Evolutionary conservation across 1,284 basidiomycete genomes (phyloP), one percentile per base, ranked within the genome.

Genomic region (Irpex sp.): DNA sequence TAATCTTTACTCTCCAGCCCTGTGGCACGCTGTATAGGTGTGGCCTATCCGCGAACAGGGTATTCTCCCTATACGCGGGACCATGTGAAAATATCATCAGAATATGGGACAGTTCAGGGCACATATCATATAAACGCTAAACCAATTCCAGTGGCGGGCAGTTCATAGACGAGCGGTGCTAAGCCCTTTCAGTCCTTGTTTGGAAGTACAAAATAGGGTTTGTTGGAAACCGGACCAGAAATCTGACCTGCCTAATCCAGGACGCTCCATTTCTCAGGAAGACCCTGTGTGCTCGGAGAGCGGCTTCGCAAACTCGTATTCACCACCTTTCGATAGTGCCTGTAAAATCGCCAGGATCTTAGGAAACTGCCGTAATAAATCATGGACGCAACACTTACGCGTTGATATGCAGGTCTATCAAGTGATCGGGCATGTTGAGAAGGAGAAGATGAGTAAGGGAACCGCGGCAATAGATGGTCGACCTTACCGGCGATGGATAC

Each of bases 261-360:
- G 17, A 19, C n/a, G 17, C 21, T 19, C n/a, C 49, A 52, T 52
- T 52, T 26, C 49, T 36, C 21, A 31, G 5, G 54, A 26, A 56
- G 26, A 58, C 17, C 47, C 34, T 48, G 49, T 11, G 48, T 40
- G 58, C 49, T 63, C 62, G 63, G 21, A 63, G 56, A 55, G 62
- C 59, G 62, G 62, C 49, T 59, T 59, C n/a, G 73, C 73, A 61
- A 71, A 77, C 21, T 62, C 58, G 60, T 78, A 78, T 59, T 74
- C 67, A 48, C 76, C 76, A 19, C 75, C 77, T 58, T 75, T 77
- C 66, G 74, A 69, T 40, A 79, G 64, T 6, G 70, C 74, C 76
- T 77, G 61, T 48, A 44, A 34, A 37, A 51, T 55, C 62, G 47
- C 44, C 54, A 40, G 60, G 31, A 40, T 26, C 37, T n/a, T 4